Conservation (phyloP, 176 grass and related monocot genomes). For the Ampelocalamus luodianensis region DNA sequence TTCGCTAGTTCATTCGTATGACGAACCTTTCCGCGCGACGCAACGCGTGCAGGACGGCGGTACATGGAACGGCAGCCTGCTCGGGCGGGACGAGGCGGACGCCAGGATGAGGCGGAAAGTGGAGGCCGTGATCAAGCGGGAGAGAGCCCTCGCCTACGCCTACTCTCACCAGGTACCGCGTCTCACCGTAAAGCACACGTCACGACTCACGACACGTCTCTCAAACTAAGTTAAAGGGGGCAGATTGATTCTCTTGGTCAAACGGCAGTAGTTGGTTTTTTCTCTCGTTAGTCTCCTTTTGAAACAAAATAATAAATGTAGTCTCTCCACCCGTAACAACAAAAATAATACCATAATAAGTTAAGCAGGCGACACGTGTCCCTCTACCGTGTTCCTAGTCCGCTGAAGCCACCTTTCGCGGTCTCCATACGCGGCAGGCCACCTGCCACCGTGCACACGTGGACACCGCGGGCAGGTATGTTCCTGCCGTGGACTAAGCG, state of each 20-base stretch:
- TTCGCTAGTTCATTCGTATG: background rate
- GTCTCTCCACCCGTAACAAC: no score
- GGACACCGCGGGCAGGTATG: no score
- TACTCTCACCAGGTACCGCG: constrained; percentile 81
- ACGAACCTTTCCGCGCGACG: background rate
- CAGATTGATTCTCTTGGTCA: background rate
- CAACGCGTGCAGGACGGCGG: constrained; percentile 40
- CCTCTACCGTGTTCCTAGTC: rapidly evolving
- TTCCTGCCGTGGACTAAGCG: no score
- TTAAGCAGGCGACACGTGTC: no score
- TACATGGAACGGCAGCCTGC: constrained; percentile 68
- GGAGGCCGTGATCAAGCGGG: constrained; percentile 88
- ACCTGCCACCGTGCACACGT: no score
- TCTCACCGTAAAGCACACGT: background rate
- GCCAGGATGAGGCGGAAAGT: constrained; percentile 67
- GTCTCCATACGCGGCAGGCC: no score
- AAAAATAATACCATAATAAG: no score
- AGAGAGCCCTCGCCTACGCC: constrained; percentile 85
- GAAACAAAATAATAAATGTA: no score
- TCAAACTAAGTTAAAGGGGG: background rate
- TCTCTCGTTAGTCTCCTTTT: no score
- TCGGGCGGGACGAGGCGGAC: constrained; percentile 67
- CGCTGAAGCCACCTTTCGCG: no score
- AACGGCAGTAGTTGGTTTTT: background rate
- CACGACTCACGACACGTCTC: background rate